These are phyloP conservation scores for Aspergillus melleus DNA, from an alignment of 2,329 filamentous ascomycete species.

Conservation along the genomic window DNA sequence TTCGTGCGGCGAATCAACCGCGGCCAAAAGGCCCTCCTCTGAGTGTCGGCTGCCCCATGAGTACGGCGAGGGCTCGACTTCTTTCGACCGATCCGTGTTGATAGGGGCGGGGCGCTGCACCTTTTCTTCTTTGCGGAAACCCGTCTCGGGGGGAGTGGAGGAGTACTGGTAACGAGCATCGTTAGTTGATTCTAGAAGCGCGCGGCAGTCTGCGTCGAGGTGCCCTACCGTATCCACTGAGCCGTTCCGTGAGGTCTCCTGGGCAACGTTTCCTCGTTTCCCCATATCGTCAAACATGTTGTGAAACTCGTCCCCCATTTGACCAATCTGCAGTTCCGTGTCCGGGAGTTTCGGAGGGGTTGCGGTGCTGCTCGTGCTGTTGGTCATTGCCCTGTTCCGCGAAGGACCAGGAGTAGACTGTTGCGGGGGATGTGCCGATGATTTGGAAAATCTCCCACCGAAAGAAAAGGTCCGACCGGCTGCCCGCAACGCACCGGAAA, in stretches of 20 bases:
- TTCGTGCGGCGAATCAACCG: conserved; percentile 27
- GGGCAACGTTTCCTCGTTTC: conserved; percentile 29
- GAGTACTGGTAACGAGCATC: conserved; percentile 23
- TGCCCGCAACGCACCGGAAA: conserved; percentile 45
- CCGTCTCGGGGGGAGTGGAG: conserved; percentile 21
- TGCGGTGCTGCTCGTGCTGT: conserved; percentile 53
- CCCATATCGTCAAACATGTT: conserved; percentile 54
- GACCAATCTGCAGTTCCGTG: conserved; percentile 41
- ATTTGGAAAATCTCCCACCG: conserved; percentile 44
- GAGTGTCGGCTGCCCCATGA: conserved; percentile 56
- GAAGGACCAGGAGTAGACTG: conserved; percentile 25
- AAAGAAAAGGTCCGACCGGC: conserved; percentile 57
- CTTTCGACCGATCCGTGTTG: conserved; percentile 44
- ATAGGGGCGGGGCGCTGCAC: conserved; percentile 42
- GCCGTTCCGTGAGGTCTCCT: conserved; percentile 26
- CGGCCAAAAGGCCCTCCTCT: conserved; percentile 49
- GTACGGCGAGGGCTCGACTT: conserved; percentile 50
- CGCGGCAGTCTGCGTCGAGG: neutral
- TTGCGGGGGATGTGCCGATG: conserved; percentile 24
- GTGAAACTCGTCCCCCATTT: conserved; percentile 48
- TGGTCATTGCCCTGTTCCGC: conserved; percentile 51
- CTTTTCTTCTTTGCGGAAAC: conserved; percentile 25
- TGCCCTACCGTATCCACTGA: conserved; percentile 24
- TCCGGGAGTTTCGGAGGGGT: conserved; percentile 54
- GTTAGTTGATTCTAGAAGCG: conserved; percentile 21